These are phyloP conservation scores for Thermochaetoides thermophila DNA, from an alignment of 495 filamentous ascomycete genomes.

Conservation along the genomic window DNA sequence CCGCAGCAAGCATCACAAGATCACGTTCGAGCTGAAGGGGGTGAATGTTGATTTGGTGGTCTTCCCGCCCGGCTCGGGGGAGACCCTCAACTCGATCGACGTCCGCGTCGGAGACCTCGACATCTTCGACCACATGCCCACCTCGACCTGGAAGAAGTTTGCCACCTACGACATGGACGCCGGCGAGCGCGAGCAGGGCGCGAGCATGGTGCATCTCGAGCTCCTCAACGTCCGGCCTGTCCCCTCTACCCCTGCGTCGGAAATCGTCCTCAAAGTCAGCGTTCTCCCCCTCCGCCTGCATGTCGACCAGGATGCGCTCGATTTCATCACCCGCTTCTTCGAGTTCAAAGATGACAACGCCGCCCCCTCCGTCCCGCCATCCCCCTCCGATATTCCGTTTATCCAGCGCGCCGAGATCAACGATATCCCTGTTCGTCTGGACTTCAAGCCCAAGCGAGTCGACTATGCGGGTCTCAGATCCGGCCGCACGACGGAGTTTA, in stretches of 20 bases:
- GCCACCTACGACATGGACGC: slow-evolving; percentile 82
- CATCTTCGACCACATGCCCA: slow-evolving; percentile 86
- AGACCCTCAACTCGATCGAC: slow-evolving; percentile 77
- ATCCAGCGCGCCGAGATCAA: slow-evolving; percentile 82
- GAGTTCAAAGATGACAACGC: slow-evolving; percentile 80
- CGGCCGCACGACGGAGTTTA: slow-evolving; percentile 95
- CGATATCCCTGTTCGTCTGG: slow-evolving; percentile 64
- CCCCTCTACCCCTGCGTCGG: slow-evolving; percentile 68
- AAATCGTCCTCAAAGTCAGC: slow-evolving; percentile 74
- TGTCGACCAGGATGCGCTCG: slow-evolving; percentile 94
- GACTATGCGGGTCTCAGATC: slow-evolving; percentile 92
- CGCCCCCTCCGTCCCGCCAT: slow-evolving; percentile 28
- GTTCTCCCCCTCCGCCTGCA: slow-evolving; percentile 81
- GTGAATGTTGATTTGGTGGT: slow-evolving; percentile 72
- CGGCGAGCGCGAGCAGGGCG: slow-evolving; percentile 67
- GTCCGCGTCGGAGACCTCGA: slow-evolving; percentile 69
- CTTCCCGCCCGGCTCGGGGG: slow-evolving; percentile 61
- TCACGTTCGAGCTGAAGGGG: slow-evolving; percentile 84
- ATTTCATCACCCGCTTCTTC: slow-evolving; percentile 95
- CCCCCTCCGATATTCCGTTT: slow-evolving; percentile 66
- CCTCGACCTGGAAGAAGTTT: slow-evolving; percentile 97
- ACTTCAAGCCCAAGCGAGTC: slow-evolving; percentile 96
- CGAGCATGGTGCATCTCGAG: slow-evolving; percentile 80
- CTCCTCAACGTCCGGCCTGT: slow-evolving; percentile 77
- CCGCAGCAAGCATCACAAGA: slow-evolving; percentile 83